Percentiles rank a stretch among this genome's conserved stretches.
phyloP scores from a whole-genome alignment of 768 basidiomycete species.

The Leucosporidium scottii region DNA sequence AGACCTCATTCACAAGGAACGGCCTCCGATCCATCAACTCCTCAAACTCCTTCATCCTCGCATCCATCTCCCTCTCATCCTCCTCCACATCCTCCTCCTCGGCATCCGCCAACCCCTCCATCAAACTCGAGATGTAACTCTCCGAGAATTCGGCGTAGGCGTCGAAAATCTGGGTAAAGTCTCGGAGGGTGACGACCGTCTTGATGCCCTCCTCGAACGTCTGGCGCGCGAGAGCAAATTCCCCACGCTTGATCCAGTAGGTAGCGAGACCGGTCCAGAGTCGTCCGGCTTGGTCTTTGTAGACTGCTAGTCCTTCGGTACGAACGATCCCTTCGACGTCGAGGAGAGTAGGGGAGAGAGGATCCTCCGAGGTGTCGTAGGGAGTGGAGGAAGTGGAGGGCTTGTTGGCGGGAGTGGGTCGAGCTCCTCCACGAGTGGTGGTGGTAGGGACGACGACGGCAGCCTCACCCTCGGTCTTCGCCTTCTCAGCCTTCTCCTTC shows the following conservation, averaged over 20 bases:
- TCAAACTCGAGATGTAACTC: constrained; percentile 76
- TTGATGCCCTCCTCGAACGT: constrained; percentile 83
- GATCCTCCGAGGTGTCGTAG: constrained; percentile 80
- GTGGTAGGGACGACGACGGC: constrained; percentile 8
- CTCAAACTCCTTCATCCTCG: constrained; percentile 85
- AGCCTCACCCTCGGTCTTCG: constrained; percentile 35
- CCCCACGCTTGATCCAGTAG: constrained; percentile 95
- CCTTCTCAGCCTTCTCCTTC: constrained; percentile 41
- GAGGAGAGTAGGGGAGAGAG: constrained; percentile 58
- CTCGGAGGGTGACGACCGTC: constrained; percentile 80
- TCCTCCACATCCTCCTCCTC: constrained; percentile 67
- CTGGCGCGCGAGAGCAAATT: constrained; percentile 58
- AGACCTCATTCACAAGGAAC: constrained; percentile 91
- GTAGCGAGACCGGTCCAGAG: constrained; percentile 94
- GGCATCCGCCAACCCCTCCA: constrained; percentile 75
- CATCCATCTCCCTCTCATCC: constrained; percentile 72
- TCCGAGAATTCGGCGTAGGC: constrained; percentile 92
- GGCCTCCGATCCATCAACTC: constrained; percentile 88
- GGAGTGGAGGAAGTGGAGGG: constrained; percentile 33
- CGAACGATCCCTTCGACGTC: constrained; percentile 81
- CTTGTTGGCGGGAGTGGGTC: constrained; percentile 37
- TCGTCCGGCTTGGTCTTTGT: constrained; percentile 93
- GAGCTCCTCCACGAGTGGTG: constrained; percentile 30
- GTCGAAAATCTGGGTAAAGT: constrained; percentile 97
- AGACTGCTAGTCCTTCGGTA: constrained; percentile 76